These are phyloP conservation scores for Crithidia thermophila DNA, from an alignment of 208 protist species.

Conservation along the genomic window DNA sequence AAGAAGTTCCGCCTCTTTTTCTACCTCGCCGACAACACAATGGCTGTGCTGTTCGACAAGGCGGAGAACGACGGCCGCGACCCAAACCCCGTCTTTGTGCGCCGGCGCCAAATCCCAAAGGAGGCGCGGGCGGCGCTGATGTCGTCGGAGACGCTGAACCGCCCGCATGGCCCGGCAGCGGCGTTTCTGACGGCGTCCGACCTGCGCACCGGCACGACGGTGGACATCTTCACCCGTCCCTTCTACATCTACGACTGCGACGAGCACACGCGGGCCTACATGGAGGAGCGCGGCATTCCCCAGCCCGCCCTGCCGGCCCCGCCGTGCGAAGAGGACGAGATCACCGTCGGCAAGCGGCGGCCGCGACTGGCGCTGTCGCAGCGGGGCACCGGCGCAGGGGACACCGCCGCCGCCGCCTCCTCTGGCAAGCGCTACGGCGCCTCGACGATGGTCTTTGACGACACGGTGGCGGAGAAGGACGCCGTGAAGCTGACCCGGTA, in stretches of 20 bases:
- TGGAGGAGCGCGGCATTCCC: constrained; percentile 53
- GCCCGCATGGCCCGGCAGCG: constrained; percentile 35
- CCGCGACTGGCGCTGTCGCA: constrained; percentile 18
- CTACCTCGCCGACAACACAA: constrained; percentile 95
- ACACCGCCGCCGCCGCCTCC: neutral
- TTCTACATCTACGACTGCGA: constrained; percentile 96
- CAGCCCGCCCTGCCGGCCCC: constrained; percentile 35
- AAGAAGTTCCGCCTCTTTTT: constrained; percentile 93
- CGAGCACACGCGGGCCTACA: constrained; percentile 89
- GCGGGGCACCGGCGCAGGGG: neutral
- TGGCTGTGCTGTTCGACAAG: constrained; percentile 93
- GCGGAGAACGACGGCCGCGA: constrained; percentile 95
- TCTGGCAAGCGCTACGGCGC: constrained; percentile 43
- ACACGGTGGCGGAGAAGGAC: constrained; percentile 65
- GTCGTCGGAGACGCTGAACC: constrained; percentile 74
- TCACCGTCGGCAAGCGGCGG: constrained; percentile 31
- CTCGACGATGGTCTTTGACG: constrained; percentile 79
- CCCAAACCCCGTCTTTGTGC: constrained; percentile 92
- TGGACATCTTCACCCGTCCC: constrained; percentile 81
- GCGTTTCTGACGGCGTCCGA: constrained; percentile 76
- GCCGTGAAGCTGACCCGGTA: constrained; percentile 82
- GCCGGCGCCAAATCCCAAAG: constrained; percentile 87
- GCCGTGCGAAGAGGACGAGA: constrained; percentile 47
- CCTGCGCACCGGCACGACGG: constrained; percentile 76
- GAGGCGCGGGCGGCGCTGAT: constrained; percentile 32